Evolutionary conservation across 1,284 basidiomycete genomes (phyloP).

Genomic region (Cystobasidiaceae sp.): DNA sequence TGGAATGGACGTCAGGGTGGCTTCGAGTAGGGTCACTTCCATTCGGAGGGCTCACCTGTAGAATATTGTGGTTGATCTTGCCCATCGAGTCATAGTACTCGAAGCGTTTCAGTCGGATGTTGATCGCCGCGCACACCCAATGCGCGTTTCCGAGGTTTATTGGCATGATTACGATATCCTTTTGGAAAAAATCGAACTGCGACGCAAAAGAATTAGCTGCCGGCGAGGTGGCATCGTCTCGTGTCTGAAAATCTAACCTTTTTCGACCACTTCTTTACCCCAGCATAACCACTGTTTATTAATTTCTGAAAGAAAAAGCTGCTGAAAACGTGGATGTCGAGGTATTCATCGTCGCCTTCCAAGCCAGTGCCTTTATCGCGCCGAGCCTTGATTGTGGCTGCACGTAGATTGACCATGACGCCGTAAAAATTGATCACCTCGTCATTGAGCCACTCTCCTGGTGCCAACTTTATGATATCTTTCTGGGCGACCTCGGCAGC

Average conservation of each 20-base stretch:
- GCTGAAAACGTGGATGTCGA: slow-evolving; percentile 74
- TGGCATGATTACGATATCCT: slow-evolving; percentile 82
- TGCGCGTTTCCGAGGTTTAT: slow-evolving; percentile 88
- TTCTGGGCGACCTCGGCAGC: slow-evolving; percentile 58
- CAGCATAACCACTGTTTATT: slow-evolving; percentile 64
- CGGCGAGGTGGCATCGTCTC: too few relatives aligned
- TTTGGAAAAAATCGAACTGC: slow-evolving; percentile 83
- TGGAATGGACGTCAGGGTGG: too few relatives aligned
- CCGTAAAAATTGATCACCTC: slow-evolving; percentile 96
- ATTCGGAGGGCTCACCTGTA: slow-evolving; percentile 58
- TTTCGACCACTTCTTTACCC: slow-evolving; percentile 87
- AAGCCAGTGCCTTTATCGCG: slow-evolving; percentile 48
- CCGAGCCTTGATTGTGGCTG: slow-evolving; percentile 49
- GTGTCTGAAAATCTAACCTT: too few relatives aligned
- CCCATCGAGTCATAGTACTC: slow-evolving; percentile 96
- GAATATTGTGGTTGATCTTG: slow-evolving; percentile 57
- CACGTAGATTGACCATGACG: slow-evolving; percentile 68
- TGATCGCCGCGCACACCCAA: slow-evolving; percentile 91
- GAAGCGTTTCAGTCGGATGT: slow-evolving; percentile 79
- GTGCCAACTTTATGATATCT: slow-evolving; percentile 66
- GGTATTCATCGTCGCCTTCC: slow-evolving; percentile 42
- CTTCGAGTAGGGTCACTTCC: too few relatives aligned
- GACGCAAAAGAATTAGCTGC: background rate
- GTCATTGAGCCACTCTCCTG: slow-evolving; percentile 87
- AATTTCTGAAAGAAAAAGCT: slow-evolving; percentile 92